These are phyloP conservation scores for Aureobasidium sp. DNA, from an alignment of 2,329 filamentous ascomycete species.

Conservation along the genomic window DNA sequence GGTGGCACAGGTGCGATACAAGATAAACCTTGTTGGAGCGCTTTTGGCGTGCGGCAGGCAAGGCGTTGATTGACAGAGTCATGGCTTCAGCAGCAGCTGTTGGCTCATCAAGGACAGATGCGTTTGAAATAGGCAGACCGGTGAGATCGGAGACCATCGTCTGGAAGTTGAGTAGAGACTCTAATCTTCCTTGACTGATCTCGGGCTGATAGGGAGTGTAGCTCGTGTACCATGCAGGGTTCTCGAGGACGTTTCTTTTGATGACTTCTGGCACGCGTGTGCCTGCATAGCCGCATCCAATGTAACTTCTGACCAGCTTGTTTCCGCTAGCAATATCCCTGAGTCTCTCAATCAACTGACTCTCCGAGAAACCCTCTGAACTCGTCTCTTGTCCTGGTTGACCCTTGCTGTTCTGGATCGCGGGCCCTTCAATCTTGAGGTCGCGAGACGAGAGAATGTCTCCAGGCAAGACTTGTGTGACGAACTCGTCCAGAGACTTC, in stretches of 20 bases:
- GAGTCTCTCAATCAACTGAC: slow-evolving; percentile 49
- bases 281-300: slow-evolving; percentile 81
- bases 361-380: slow-evolving; percentile 50
- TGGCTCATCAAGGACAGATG: slow-evolving; percentile 82
- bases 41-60: slow-evolving; percentile 66
- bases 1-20: slow-evolving; percentile 74
- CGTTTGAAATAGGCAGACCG: slow-evolving; percentile 79
- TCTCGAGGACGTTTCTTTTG: slow-evolving; percentile 86
- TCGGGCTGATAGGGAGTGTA: slow-evolving; percentile 97
- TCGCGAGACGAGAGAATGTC: slow-evolving; percentile 66
- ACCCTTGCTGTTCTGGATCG: slow-evolving; percentile 31
- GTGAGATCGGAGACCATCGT: slow-evolving; percentile 87
- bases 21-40: slow-evolving; percentile 72
- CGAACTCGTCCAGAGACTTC: slow-evolving; percentile 70
- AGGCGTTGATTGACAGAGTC: slow-evolving; percentile 78
- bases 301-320: slow-evolving; percentile 59
- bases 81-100: slow-evolving; percentile 93
- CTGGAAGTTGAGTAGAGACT: slow-evolving; percentile 92
- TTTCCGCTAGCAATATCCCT: slow-evolving; percentile 54
- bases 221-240: slow-evolving; percentile 94
- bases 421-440: slow-evolving; percentile 50
- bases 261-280: slow-evolving; percentile 86
- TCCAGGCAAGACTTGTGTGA: slow-evolving; percentile 73
- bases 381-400: slow-evolving; percentile 25
- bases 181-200: slow-evolving; percentile 88